Evolutionary conservation across 2,329 filamentous ascomycete genomes (phyloP), one percentile per base, ranked within the genome.

Genomic region (Reticulascus tulasneorum): DNA sequence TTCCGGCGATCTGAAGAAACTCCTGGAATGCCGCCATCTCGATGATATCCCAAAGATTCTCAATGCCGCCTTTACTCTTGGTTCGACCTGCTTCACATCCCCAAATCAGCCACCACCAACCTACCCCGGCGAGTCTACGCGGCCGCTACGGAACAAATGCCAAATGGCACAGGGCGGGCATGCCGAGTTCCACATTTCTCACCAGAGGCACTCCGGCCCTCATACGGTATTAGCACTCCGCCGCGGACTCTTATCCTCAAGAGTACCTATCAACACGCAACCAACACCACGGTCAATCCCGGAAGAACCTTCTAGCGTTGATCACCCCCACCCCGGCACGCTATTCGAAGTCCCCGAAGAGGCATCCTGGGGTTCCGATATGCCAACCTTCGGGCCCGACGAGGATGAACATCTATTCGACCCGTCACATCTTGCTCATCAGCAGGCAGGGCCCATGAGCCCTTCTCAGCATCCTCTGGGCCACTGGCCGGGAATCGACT

Each of bases 1-100:
- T 4, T 67, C 64, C 3, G 61, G 62, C 3, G 63, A 68, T 20
- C 51, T 69, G 16, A 66, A 60, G 53, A 63, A 64, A 10, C 63
- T 67, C 50, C 62, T 69, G 26, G 66, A 69, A 46, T 59, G 61
- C 27, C 60, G 65, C 13, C 65, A 69, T 23, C 53, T 69, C 2
- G 60, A 60, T 23, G 54, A 57, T 35, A 62, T 66, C 22, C 59
- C 60, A 7, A 58, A 55, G 11, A 51, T 69, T n/a, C 61, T 69
- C 16, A 63, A 65, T 23, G 52, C 65, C 27, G 63, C 65, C 17
- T 68, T 63, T 36, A 64, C 66, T 9, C 58, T 69, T 3, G 65
- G 65, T 26, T 66, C 60, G 21, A 56, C 60, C 9, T 63, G 62
- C 2, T 65, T 63, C 36, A 61, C 56, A 11, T 56, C 51, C 7